These are phyloP conservation scores for Ochromonas danica DNA, from an alignment of 108 stramenopile genomes.

Conservation along the genomic window DNA sequence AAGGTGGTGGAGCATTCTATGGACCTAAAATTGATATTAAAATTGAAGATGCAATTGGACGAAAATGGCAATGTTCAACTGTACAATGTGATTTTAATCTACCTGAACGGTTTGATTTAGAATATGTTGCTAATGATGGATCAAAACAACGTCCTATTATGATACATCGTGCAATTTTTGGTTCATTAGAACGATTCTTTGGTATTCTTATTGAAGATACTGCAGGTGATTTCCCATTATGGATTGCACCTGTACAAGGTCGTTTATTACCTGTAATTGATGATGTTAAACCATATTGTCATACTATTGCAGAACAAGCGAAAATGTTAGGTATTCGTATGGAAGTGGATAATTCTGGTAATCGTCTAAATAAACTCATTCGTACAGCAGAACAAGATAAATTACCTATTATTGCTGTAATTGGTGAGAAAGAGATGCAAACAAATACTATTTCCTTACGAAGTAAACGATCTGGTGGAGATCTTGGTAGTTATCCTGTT, in stretches of 20 bases:
- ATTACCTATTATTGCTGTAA: slow-evolving; percentile 88
- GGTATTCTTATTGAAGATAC: slow-evolving; percentile 91
- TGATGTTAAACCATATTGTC: slow-evolving; percentile 77
- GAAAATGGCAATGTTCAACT: slow-evolving; percentile 96
- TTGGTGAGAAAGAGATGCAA: slow-evolving; percentile 87
- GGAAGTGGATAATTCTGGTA: slow-evolving; percentile 79
- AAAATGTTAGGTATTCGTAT: slow-evolving; percentile 72
- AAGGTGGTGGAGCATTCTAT: slow-evolving; percentile 96
- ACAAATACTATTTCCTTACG: slow-evolving; percentile 74
- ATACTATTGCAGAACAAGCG: slow-evolving; percentile 75
- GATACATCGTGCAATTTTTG: slow-evolving; percentile 76
- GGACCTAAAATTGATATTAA: slow-evolving; percentile 98
- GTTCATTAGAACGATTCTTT: slow-evolving; percentile 96
- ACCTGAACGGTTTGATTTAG: slow-evolving; percentile 91
- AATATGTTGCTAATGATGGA: slow-evolving; percentile 59
- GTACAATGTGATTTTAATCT: slow-evolving; percentile 98
- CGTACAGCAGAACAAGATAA: slow-evolving; percentile 87
- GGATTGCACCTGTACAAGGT: slow-evolving; percentile 87
- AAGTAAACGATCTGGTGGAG: slow-evolving; percentile 73
- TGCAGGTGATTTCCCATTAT: slow-evolving; percentile 90
- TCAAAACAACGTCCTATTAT: slow-evolving; percentile 51
- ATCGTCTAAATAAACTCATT: slow-evolving; percentile 92
- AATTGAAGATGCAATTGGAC: slow-evolving; percentile 94
- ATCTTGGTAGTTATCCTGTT: slow-evolving; percentile 65
- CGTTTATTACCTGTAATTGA: slow-evolving; percentile 91